These are phyloP conservation scores for Xanthoconium separans DNA, from an alignment of 1,284 basidiomycete species.

Conservation along the genomic window DNA sequence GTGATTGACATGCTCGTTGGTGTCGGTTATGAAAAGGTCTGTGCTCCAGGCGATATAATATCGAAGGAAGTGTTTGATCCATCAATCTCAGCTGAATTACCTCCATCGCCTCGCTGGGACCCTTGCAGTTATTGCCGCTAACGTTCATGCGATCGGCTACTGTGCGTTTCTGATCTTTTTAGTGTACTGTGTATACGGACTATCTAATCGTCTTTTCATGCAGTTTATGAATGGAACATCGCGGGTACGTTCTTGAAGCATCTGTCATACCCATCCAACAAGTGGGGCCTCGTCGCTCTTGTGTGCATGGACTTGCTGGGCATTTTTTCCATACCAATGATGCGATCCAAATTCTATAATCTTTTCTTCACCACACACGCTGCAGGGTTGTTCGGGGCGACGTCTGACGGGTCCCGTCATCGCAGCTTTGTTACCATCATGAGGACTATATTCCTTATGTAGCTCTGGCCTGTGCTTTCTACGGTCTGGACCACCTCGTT, in stretches of 20 bases:
- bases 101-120: constrained; percentile 74
- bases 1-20: constrained; percentile 62
- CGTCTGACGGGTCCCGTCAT: background rate
- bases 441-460: constrained; percentile 47
- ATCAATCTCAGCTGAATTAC: constrained; percentile 61
- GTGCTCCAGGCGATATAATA: constrained; percentile 9
- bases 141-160: constrained; percentile 68
- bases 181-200: background rate
- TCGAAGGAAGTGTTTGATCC: background rate
- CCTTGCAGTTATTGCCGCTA: constrained; percentile 56
- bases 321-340: constrained; percentile 50
- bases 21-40: constrained; percentile 72
- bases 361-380: constrained; percentile 56
- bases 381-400: constrained; percentile 35
- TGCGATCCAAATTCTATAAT: constrained; percentile 54
- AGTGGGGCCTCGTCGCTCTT: constrained; percentile 54
- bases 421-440: constrained; percentile 48
- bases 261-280: constrained; percentile 35
- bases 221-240: constrained; percentile 63
- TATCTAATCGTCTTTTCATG: background rate
- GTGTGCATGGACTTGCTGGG: constrained; percentile 50
- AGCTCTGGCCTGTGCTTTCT: constrained; percentile 54
- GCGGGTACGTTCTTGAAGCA: constrained; percentile 39
- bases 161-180: constrained; percentile 39
- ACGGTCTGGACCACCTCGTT: constrained; percentile 61